Conservation (phyloP, 495 filamentous ascomycete genomes). For the Neurospora africana region DNA sequence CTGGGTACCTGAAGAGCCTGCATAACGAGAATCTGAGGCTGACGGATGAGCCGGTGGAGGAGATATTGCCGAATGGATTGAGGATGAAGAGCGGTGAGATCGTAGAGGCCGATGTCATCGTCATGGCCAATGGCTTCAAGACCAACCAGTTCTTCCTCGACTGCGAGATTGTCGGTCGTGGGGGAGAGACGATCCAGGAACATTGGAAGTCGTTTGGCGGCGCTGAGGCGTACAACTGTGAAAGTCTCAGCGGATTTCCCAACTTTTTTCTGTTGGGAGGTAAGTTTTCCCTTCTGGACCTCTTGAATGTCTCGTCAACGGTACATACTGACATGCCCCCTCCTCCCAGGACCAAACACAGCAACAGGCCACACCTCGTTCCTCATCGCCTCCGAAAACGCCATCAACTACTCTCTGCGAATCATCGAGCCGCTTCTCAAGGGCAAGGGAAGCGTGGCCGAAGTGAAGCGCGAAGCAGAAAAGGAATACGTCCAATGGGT, state of each 20-base stretch:
- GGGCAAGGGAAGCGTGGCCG: constrained; percentile 17
- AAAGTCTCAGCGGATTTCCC: constrained; percentile 28
- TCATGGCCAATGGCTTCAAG: constrained; percentile 33
- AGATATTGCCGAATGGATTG: constrained; percentile 27
- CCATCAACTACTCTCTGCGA: constrained; percentile 24
- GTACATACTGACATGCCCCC: not conserved
- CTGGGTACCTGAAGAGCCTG: constrained; percentile 19
- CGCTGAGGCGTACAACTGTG: constrained; percentile 29
- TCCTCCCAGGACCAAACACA: constrained; percentile 31
- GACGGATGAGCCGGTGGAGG: constrained; percentile 21
- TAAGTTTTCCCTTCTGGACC: not conserved
- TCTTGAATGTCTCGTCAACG: not conserved
- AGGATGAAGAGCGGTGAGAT: constrained; percentile 12
- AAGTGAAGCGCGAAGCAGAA: constrained; percentile 27
- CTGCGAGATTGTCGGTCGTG: constrained; percentile 26
- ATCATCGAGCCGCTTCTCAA: constrained; percentile 27
- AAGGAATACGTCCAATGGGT: constrained; percentile 12
- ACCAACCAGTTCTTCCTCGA: constrained; percentile 21
- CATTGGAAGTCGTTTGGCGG: constrained; percentile 29
- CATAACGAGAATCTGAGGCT: constrained; percentile 25
- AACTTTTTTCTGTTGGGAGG: constrained; percentile 31
- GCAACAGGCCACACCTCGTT: constrained; percentile 34
- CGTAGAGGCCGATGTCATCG: constrained; percentile 29
- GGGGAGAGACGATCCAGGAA: constrained; percentile 20
- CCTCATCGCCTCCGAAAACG: constrained; percentile 28